Evolutionary conservation across 352 stramenopile genomes (phyloP), one percentile per base, ranked within the genome.

Genomic region (Phytophthora idaei): DNA sequence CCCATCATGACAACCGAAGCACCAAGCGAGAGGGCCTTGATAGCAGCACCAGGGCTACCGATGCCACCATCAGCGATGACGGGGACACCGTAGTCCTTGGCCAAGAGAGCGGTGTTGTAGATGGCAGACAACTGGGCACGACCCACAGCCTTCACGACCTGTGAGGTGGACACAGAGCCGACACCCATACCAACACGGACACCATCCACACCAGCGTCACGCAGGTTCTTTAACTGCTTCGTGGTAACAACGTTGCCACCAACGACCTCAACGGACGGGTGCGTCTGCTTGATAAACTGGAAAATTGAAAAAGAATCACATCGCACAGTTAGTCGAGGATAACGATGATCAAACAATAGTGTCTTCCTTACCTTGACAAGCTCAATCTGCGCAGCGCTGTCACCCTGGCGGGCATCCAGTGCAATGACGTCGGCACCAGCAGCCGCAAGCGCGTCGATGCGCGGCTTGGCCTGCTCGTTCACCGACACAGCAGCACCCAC

Each of bases 1-100:
- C 98, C 98, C 96, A 99, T 99, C 97, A 99, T 99, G 44, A 99
- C 97, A 68, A 94, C 98, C 39, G 93, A 98, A 36, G 98, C 98
- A 34, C 97, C 97, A 7, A 99, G 79, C 10, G 82, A 85, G 11
- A 99, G 86, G 2, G 98, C 98, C 86, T 99, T 99, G 57, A 97
- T 98, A 54, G 98, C 98, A 61, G 98, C 94, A 37, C 97, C 97
- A 53, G 96, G 98, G 48, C 87, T 97, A 58, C 97, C 92, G 61
- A 99, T 98, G 57, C 98, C 98, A 50, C 98, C 98, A 72, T 99
- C 98, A 14, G 98, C 98, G 70, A 99, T 97, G 49, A 99, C 96
- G 0, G 98, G 98, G 27, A 99, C 87, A 61, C 96, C 97, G 76
- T 97, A 97, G 73, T 97, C 95, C 29, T 89, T 78, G 2, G 96